A percentile compares a stretch with the other conserved stretches of the same genome.
Conservation (phyloP, 164 flowering plant genomes). For the Paratinospora sagittata region DNA sequence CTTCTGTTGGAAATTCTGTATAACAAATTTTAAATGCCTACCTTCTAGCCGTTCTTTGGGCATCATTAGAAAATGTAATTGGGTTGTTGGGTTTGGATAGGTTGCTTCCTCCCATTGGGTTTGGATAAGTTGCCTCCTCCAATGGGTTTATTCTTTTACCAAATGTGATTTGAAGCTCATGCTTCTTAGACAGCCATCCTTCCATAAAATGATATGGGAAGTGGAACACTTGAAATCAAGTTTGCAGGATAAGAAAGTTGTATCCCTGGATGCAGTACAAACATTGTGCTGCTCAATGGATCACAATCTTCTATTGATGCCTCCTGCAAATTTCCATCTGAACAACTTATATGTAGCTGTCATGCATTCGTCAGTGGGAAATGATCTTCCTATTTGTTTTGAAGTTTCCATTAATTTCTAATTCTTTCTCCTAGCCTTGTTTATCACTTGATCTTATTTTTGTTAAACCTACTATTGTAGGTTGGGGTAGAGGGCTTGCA, state of each 20-base stretch:
- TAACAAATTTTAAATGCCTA: background rate
- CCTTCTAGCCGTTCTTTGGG: background rate
- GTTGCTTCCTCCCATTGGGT: too few species aligned
- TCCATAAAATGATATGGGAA: too few species aligned
- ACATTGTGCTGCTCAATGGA: background rate
- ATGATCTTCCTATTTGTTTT: background rate
- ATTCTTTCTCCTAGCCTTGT: background rate
- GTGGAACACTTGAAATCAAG: too few species aligned
- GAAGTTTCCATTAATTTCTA: background rate
- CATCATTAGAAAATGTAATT: background rate
- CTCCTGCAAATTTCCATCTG: background rate
- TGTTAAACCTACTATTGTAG: constrained; percentile 31
- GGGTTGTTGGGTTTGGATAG: too few species aligned
- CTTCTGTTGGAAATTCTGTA: constrained; percentile 5
- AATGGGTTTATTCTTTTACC: too few species aligned
- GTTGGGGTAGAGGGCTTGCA: constrained; percentile 84
- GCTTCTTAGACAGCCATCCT: too few species aligned
- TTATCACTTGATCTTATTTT: background rate
- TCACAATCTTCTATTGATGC: background rate
- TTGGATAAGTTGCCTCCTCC: too few species aligned
- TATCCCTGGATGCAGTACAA: background rate
- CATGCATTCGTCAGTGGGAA: too few species aligned
- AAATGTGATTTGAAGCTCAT: too few species aligned
- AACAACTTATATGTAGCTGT: too few species aligned
- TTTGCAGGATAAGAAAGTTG: too few species aligned